Evolutionary conservation across 23 red algal genomes (phyloP), one percentile per base, ranked within the genome.

Genomic region (Porphyridium purpureum): DNA sequence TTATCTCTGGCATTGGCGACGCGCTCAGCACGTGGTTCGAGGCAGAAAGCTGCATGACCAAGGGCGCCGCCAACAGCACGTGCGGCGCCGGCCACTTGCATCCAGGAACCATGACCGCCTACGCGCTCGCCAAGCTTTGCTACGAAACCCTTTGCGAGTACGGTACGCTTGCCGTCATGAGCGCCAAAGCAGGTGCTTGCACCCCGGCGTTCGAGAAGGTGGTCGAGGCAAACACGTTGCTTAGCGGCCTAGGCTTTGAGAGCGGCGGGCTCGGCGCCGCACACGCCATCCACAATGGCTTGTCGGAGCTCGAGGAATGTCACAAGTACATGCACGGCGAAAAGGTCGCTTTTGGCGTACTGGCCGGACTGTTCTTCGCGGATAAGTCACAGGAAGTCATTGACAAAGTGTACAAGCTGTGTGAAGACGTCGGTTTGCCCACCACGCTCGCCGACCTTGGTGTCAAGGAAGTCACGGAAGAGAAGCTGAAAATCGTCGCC

Each of bases 171-270:
- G 57, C 57, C 2, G 19, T 47, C 8, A 33, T 33, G 24, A 32
- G 35, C 44, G 57, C 26, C 11, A 47, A 36, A 62, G 35, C 31
- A 2, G 38, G 7, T 3, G 33, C 31, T 29, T 9, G 31, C 14
- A 36, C 57, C 2, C 28, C 31, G 2, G 17, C 7, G 15, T 7
- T 62, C 3, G 57, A 62, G 1, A 2, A 36, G 1, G 38, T 62
- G 1, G 20, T 62, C 14, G 57, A 62, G 44, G 31, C 33, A 7
- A 62, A 62, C 44, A 62, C 57, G 31, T 32, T 62, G 2, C 44
- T 62, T 7, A 62, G 57, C 44, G 57, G 57, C 8, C 44, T 62
- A 41, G 57, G 57, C 20, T 62, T 62, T 50, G 57, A 62, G 35
- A 62, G 57, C 35, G 57, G 57, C 14, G 57, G 57, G 14, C 14